A percentile compares a stretch with the other conserved stretches of the same genome.
Evolutionary conservation across 345 rosid species (phyloP).

Genomic region (Salix exigua): DNA sequence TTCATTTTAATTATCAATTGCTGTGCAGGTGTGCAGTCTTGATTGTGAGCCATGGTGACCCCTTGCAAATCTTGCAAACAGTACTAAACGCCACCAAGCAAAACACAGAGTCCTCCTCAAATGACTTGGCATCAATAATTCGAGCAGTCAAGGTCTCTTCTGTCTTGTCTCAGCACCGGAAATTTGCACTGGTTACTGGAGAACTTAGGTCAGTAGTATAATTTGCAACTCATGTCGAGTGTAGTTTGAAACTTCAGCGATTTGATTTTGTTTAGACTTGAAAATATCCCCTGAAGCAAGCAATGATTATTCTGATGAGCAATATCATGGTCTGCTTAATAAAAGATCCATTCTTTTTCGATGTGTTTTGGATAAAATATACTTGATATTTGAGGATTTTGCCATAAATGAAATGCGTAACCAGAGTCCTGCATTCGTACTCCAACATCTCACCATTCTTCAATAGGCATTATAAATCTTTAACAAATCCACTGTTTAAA

Average conservation of each 20-base stretch:
- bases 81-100: constrained; percentile 49
- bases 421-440: background rate
- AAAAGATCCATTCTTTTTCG: background rate
- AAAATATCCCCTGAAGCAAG: background rate
- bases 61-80: constrained; percentile 86
- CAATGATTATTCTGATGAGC: background rate
- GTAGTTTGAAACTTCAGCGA: background rate
- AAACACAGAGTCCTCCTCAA: constrained; percentile 20
- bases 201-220: constrained; percentile 59
- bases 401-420: background rate
- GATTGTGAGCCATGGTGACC: constrained; percentile 91
- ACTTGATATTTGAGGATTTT: background rate
- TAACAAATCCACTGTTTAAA: background rate
- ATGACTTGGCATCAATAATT: constrained; percentile 38
- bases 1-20: background rate
- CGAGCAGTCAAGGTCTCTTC: constrained; percentile 44
- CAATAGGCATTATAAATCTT: background rate
- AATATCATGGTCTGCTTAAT: background rate
- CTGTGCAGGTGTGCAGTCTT: constrained; percentile 52
- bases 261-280: background rate
- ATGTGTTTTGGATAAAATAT: background rate
- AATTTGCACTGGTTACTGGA: constrained; percentile 66
- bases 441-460: background rate
- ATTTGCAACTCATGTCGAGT: background rate
- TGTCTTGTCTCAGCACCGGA: constrained; percentile 75